A percentile compares a stretch with the other conserved stretches of the same genome.
These are phyloP conservation scores for Boletus sensibilis DNA, from an alignment of 768 basidiomycete species.

Conservation along the genomic window DNA sequence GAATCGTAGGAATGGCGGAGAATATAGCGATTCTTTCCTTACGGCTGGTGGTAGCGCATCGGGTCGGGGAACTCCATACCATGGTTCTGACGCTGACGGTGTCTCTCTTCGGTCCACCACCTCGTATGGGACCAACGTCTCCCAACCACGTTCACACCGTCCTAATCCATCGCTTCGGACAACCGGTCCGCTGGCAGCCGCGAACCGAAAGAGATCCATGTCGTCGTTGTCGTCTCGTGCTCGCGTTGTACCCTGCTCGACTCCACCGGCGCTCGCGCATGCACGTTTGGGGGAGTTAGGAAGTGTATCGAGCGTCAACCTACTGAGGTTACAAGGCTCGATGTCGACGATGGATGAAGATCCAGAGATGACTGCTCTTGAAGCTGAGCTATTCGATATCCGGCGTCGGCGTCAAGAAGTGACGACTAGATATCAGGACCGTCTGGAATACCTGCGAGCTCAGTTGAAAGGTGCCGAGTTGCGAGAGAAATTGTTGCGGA, in stretches of 20 bases:
- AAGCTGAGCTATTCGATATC: slow-evolving; percentile 68
- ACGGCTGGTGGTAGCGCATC: slow-evolving; percentile 25
- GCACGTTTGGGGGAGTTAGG: slow-evolving; percentile 33
- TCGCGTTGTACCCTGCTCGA: slow-evolving; percentile 36
- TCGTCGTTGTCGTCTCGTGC: slow-evolving; percentile 59
- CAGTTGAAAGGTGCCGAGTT: slow-evolving; percentile 81
- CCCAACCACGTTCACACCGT: slow-evolving; percentile 46
- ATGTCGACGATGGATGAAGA: slow-evolving; percentile 34
- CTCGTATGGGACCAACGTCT: slow-evolving; percentile 49
- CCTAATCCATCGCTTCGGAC: slow-evolving; percentile 39
- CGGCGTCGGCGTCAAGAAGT: slow-evolving; percentile 70
- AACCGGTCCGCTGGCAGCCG: slow-evolving; percentile 27
- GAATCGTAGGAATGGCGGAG: slow-evolving; percentile 28
- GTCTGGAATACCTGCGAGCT: slow-evolving; percentile 77
- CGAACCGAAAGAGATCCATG: slow-evolving; percentile 55
- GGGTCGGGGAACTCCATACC: slow-evolving; percentile 31
- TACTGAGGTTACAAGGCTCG: slow-evolving; percentile 42
- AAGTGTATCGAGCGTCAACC: slow-evolving; percentile 48
- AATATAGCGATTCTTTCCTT: slow-evolving; percentile 27
- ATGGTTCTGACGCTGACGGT: slow-evolving; percentile 45
- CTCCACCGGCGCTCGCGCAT: slow-evolving; percentile 31
- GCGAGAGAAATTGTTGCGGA: slow-evolving; percentile 76
- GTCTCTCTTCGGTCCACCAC: slow-evolving; percentile 54
- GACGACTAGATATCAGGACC: slow-evolving; percentile 65
- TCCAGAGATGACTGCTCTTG: slow-evolving; percentile 37